Evolutionary conservation across 1,139 yeast species (phyloP), one percentile per base, ranked within the genome.

Genomic region (Yamadazyma blattariae): DNA sequence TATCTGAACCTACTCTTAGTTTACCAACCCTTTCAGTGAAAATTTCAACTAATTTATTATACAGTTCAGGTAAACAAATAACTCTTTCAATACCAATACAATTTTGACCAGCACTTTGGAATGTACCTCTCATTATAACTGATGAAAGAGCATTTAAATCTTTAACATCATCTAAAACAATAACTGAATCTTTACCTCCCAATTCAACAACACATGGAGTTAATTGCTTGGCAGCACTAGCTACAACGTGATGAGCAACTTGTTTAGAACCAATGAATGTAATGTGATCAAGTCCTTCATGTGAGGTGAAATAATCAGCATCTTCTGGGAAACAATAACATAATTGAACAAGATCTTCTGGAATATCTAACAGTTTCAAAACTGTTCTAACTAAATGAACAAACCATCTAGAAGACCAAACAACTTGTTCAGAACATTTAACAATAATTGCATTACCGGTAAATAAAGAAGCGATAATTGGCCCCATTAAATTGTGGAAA

Each of bases 11-110:
- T 11, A 89, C 56, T 36, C 97, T 70, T 36, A 92, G 61, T 25
- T 64, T 54, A 7, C 73, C 68, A 23, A 92, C 77, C 40, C 94
- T 71, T 26, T 67, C 60, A 2, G 73, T 51, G 30, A 92, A 64
- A 9, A 78, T 74, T 0, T 67, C 61, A 2, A 81, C 79, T 29
- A 92, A 62, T 29, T 61, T 52, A 21, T 78, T 81, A 58, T 92
- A 90, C 25, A 79, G 76, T 32, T 68, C 65, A 3, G 82, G 84
- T 36, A 81, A 67, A 30, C 89, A 88, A 43, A 92, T 82, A 3
- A 92, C 95, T 44, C 98, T 72, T 61, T 92, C 98, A 38, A 92
- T 85, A 29, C 98, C 97, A 54, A 92, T 92, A 64, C 98, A 92
- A 56, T 92, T 92, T 58, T 92, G 98, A 8, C 98, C 98, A 0